Evolutionary conservation across 2,329 filamentous ascomycete genomes (phyloP).

Genomic region (Phialophora expanda): DNA sequence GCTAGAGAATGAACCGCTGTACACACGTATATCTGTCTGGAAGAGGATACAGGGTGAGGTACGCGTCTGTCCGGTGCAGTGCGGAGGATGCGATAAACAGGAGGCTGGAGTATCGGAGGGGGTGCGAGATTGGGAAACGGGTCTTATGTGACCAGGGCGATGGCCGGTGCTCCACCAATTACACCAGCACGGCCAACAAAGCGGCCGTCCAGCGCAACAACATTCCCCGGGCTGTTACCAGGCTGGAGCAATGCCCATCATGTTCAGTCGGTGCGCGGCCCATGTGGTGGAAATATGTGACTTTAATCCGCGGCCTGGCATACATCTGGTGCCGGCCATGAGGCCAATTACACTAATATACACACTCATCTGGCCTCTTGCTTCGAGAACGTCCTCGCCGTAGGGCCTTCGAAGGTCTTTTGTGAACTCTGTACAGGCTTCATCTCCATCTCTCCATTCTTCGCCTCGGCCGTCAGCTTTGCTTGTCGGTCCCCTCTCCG

Average conservation of each 20-base stretch:
- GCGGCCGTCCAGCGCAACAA: constrained; percentile 11
- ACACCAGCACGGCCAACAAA: constrained; percentile 4
- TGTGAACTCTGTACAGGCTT: constrained; percentile 59
- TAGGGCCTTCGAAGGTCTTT: constrained; percentile 39
- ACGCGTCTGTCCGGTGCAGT: constrained; percentile 21
- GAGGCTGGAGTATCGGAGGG: constrained; percentile 25
- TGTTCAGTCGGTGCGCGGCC: background rate
- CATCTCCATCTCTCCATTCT: constrained; percentile 72
- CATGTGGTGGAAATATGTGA: constrained; percentile 2
- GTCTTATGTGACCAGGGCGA: constrained; percentile 11
- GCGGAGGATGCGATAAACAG: constrained; percentile 7
- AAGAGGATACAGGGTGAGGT: background rate
- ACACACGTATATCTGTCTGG: background rate
- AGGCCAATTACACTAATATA: constrained; percentile 20
- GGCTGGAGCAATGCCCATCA: background rate
- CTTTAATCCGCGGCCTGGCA: constrained; percentile 4
- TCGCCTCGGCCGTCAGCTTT: constrained; percentile 57
- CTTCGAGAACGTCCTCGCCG: constrained; percentile 30
- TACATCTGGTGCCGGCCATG: constrained; percentile 6
- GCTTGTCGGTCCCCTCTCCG: constrained; percentile 60
- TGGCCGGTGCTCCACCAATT: constrained; percentile 7
- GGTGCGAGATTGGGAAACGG: constrained; percentile 20
- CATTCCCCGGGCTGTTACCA: background rate
- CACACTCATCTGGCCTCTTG: constrained; percentile 31
- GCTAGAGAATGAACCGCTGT: background rate